Base-by-base conservation (phyloP, 2,329 filamentous ascomycete species). In the Trichocomaceae sp. region DNA sequence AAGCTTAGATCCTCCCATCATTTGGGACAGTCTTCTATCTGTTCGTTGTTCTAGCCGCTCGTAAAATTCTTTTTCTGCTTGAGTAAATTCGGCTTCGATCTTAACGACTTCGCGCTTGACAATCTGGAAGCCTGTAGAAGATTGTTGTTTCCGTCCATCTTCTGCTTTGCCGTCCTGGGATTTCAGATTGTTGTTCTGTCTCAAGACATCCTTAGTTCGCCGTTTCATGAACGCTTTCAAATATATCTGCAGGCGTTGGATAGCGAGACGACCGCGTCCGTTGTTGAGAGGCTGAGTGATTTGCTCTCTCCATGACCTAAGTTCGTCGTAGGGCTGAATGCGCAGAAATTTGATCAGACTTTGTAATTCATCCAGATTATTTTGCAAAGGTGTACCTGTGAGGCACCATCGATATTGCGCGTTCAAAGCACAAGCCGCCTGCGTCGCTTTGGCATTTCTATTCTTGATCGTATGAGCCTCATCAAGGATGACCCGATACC, bases 391-490 rank as follows among this genome's bases (percentile, higher is more conserved):
- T 1, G 93, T 99, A 52, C 93, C 93, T 0, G 91, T 96, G 58
- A 99, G 75, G 66, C 93, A 97, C 93, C 93, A 99, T 58, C 93
- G 82, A 65, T 96, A 97, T 68, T 93, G 87, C 19, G 89, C 85
- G 29, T 86, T 79, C 31, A 99, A 74, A 1, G 88, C 88, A 67
- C 86, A 99, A 61, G 88, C 93, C 1, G 93, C 91, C 69, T 96
- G 90, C 1, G 92, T 96, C 41, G 89, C 86, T 73, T 99, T 99
- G 20, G 93, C 90, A 62, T 95, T 96, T 59, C 92, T 86, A 67
- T 99, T 99, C 75, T 99, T 99, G 80, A 99, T 96, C 1, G 88
- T 95, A 70, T 99, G 93, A 1, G 93, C 93, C 75, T 99, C 93
- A 60, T 99, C 93, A 2, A 99, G 80, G 60, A 99, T 92, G 58